Conservation (phyloP, 1,284 basidiomycete genomes). For the Peniophora sp. region DNA sequence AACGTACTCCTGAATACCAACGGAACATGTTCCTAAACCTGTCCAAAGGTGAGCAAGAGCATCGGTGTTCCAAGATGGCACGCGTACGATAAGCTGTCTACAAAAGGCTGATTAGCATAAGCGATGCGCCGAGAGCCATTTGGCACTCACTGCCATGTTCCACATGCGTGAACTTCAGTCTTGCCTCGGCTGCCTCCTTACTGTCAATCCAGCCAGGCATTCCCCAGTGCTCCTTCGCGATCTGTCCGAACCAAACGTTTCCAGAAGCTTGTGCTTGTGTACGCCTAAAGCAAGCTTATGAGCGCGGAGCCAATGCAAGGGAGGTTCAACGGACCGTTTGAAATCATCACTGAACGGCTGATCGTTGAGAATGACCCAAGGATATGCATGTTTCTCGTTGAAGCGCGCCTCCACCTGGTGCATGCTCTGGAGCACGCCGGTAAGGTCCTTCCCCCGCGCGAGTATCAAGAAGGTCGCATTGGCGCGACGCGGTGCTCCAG, state of each 20-base stretch:
- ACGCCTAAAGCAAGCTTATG: constrained; percentile 7
- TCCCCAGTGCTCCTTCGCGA: constrained; percentile 69
- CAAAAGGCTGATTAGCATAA: constrained; percentile 27
- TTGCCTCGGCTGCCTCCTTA: constrained; percentile 51
- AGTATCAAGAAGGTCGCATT: constrained; percentile 43
- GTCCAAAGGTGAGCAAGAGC: constrained; percentile 10
- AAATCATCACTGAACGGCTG: constrained; percentile 64
- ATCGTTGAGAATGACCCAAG: constrained; percentile 70
- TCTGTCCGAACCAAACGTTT: constrained; percentile 60
- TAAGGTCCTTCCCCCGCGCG: constrained; percentile 41
- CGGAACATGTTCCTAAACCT: constrained; percentile 78
- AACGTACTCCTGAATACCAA: constrained; percentile 70
- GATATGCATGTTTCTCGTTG: constrained; percentile 59
- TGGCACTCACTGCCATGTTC: constrained; percentile 33
- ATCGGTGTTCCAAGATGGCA: background rate
- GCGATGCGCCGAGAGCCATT: no score
- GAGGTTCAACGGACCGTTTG: constrained; percentile 40
- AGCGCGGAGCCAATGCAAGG: background rate
- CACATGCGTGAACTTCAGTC: constrained; percentile 14
- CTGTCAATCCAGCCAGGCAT: constrained; percentile 73
- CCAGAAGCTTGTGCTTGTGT: constrained; percentile 33
- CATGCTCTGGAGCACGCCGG: constrained; percentile 45
- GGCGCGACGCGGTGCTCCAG: constrained; percentile 13
- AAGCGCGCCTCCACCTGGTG: constrained; percentile 52
- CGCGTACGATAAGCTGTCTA: constrained; percentile 46